A percentile compares a stretch with the other conserved stretches of the same genome.
These are phyloP conservation scores for Clarireedia sp. DNA, from an alignment of 2,329 filamentous ascomycete species.

Conservation along the genomic window DNA sequence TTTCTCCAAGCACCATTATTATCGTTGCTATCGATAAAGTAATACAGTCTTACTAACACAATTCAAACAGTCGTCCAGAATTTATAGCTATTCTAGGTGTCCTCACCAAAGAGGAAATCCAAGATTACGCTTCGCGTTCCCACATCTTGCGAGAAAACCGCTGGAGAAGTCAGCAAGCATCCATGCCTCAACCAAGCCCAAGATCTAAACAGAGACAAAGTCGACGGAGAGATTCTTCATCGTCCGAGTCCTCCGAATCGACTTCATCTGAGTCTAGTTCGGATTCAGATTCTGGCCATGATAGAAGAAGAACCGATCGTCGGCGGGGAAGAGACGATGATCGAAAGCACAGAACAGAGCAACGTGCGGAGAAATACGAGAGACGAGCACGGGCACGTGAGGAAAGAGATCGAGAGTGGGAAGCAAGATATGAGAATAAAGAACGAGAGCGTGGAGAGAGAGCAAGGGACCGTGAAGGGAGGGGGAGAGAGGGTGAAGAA, in stretches of 20 bases:
- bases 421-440: no score
- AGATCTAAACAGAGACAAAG: background rate
- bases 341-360: background rate
- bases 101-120: constrained; percentile 44
- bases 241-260: background rate
- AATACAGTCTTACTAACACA: constrained; percentile 4
- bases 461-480: no score
- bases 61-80: constrained; percentile 37
- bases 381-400: background rate
- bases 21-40: background rate
- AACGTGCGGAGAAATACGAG: background rate
- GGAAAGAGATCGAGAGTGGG: no score
- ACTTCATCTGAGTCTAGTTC: background rate
- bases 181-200: background rate
- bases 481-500: background rate
- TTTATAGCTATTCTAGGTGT: constrained; percentile 54
- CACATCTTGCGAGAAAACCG: constrained; percentile 31
- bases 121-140: constrained; percentile 39
- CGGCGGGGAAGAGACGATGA: background rate
- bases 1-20: background rate
- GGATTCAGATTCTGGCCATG: background rate
- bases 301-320: background rate
- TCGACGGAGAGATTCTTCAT: background rate
- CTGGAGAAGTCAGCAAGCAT: constrained; percentile 8
- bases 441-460: no score